Base-by-base conservation (phyloP, 2,329 filamentous ascomycete genomes). In the Colletotrichum chlorophyti region DNA sequence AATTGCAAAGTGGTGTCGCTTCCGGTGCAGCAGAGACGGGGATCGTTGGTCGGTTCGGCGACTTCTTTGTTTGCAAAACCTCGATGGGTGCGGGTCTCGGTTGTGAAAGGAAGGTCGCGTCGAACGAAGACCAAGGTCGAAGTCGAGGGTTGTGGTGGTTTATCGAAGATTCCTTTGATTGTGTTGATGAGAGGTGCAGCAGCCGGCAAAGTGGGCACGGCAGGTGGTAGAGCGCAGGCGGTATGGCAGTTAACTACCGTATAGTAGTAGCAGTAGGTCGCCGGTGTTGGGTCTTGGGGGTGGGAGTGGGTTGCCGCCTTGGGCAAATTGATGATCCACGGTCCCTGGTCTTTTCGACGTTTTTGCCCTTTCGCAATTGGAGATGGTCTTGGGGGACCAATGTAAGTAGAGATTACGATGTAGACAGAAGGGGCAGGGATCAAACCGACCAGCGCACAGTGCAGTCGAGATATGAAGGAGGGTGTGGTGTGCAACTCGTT, bases 381-480 rank as follows among this genome's bases (percentile, higher is more conserved):
- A 45, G 41, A 27, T 21, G 52, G 57, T 59, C 57, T 54, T 51
- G 51, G 43, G 51, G 57, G 51, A 43, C 57, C 47, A 57, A 29
- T 55, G 41, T 35, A 14, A 59, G 37, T 21, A 37, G n/a, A n/a
- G n/a, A n/a, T n/a, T n/a, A n/a, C n/a, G n/a, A n/a, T n/a, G n/a
- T n/a, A n/a, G n/a, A n/a, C n/a, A n/a, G n/a, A n/a, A n/a, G 35
- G 15, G 1, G 35, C 46, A 57, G 52, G 57, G 45, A 57, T 60
- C 17, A 40, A 45, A 50, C 27, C 27, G 40, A n/a, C n/a, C n/a
- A n/a, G n/a, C n/a, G 45, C 21, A 38, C 42, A 53, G n/a, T n/a
- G n/a, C 54, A 42, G 27, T 29, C 49, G 52, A 40, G 49, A 50
- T 38, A 60, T 60, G 51, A 59, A 59, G 43, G 55, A 37, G 51